phyloP scores from a whole-genome alignment of 805 yeast species.

The Saccharomyces eubayanus region DNA sequence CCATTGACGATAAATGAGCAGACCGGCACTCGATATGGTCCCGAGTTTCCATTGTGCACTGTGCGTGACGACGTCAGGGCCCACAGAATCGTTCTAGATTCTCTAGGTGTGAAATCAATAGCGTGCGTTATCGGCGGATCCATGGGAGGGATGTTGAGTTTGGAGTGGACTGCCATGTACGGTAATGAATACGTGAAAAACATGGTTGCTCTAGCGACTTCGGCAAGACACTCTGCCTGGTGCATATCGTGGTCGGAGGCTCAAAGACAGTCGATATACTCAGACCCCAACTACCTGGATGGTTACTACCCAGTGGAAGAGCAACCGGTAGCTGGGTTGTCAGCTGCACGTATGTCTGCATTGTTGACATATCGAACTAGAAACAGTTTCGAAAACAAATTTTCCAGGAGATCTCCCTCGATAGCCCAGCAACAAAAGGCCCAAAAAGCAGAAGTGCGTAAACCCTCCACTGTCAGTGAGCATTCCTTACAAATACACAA shows the following conservation, averaged over 20 bases:
- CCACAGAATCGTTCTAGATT: slow-evolving; percentile 70
- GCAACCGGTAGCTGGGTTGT: slow-evolving; percentile 77
- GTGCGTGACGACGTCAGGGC: slow-evolving; percentile 86
- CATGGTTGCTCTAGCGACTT: slow-evolving; percentile 81
- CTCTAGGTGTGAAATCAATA: slow-evolving; percentile 65
- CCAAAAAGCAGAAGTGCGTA: slow-evolving; percentile 1
- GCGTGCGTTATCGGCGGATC: slow-evolving; percentile 94
- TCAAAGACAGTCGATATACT: slow-evolving; percentile 89
- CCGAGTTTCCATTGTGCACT: slow-evolving; percentile 88
- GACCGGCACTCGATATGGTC: slow-evolving; percentile 76
- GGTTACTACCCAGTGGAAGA: slow-evolving; percentile 76
- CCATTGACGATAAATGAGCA: slow-evolving; percentile 78
- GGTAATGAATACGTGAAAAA: slow-evolving; percentile 62
- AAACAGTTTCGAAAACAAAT: slow-evolving; percentile 82
- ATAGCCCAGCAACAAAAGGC: slow-evolving; percentile 28
- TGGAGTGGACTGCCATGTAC: slow-evolving; percentile 66
- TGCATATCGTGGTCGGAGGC: slow-evolving; percentile 99
- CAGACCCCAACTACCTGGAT: slow-evolving; percentile 87
- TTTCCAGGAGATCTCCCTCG: slow-evolving; percentile 74
- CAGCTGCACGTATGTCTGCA: slow-evolving; percentile 98
- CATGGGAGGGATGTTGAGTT: slow-evolving; percentile 96
- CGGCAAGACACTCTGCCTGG: slow-evolving; percentile 96
- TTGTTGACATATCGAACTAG: slow-evolving; percentile 85
- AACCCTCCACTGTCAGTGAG: slow-evolving; percentile 46
- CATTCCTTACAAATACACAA: slow-evolving; percentile 82